Evolutionary conservation across 176 grass and related monocot genomes (phyloP).

Genomic region (Avena insularis): DNA sequence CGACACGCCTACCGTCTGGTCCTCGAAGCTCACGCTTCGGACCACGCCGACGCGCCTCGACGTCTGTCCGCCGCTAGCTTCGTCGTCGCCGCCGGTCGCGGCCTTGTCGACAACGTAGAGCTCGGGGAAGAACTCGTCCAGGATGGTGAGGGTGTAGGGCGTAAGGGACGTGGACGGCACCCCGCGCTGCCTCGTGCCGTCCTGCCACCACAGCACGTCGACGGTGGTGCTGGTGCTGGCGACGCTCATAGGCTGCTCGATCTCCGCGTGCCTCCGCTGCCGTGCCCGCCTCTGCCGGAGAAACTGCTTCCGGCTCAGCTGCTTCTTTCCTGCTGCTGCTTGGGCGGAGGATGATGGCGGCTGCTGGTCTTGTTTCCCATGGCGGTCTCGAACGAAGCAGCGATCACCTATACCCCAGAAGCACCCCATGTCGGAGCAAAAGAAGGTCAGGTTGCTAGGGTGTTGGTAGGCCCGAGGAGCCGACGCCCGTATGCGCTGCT

Average conservation of each 20-base stretch:
- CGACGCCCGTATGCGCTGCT: neutral
- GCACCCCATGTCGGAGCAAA: neutral
- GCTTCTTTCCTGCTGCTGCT: neutral
- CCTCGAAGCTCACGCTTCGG: neutral
- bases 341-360: neutral
- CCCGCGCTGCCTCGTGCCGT: neutral
- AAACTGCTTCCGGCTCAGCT: neutral
- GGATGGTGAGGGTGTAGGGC: accelerated
- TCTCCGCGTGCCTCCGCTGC: neutral
- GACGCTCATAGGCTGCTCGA: neutral
- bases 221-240: neutral
- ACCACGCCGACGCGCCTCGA: neutral
- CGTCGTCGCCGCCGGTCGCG: neutral
- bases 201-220: slow-evolving; percentile 43
- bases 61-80: neutral
- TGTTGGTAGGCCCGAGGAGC: neutral
- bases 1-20: neutral
- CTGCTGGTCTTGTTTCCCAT: neutral
- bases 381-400: slow-evolving; percentile 2
- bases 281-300: neutral
- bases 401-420: neutral
- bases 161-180: neutral
- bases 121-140: neutral
- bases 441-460: neutral
- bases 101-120: neutral